These are phyloP conservation scores for Nothomitra cinnamomea DNA, from an alignment of 2,329 filamentous ascomycete genomes.

Conservation along the genomic window DNA sequence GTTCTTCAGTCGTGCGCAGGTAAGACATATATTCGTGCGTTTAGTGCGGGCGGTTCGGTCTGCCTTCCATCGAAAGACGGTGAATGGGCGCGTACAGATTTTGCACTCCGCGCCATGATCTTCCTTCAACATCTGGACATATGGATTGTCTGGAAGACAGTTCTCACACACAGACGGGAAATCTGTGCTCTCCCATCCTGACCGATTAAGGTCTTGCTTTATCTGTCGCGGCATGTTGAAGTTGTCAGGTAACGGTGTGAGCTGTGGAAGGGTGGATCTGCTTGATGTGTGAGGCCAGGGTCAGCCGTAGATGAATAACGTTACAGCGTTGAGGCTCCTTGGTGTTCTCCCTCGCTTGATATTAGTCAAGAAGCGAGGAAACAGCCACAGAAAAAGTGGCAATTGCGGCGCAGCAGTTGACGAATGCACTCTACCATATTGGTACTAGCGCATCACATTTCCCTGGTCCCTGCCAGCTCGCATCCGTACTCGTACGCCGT, in stretches of 20 bases:
- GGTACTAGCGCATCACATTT: too few relatives aligned
- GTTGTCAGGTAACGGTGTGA: not conserved
- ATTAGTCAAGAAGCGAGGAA: too few relatives aligned
- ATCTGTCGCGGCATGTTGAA: conserved; percentile 68
- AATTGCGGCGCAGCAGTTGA: too few relatives aligned
- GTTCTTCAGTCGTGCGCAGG: conserved; percentile 93
- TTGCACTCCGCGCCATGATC: conserved; percentile 82
- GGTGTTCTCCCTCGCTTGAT: too few relatives aligned
- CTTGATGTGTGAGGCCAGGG: not conserved
- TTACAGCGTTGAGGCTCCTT: too few relatives aligned
- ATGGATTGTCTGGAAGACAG: conserved; percentile 90
- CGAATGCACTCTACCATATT: too few relatives aligned
- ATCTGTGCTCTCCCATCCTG: conserved; percentile 88
- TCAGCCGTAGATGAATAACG: too few relatives aligned
- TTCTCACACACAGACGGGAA: conserved; percentile 82
- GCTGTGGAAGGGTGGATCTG: not conserved
- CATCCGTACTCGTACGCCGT: too few relatives aligned
- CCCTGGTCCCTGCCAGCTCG: too few relatives aligned
- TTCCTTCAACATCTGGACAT: conserved; percentile 98
- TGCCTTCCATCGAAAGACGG: conserved; percentile 86
- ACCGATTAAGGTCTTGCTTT: conserved; percentile 88
- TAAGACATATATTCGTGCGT: conserved; percentile 88
- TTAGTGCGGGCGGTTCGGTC: conserved; percentile 85
- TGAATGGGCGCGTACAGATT: conserved; percentile 84
- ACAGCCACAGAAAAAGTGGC: too few relatives aligned